Conservation (phyloP, 2,329 filamentous ascomycete species). For the Fusarium coffeatum region DNA sequence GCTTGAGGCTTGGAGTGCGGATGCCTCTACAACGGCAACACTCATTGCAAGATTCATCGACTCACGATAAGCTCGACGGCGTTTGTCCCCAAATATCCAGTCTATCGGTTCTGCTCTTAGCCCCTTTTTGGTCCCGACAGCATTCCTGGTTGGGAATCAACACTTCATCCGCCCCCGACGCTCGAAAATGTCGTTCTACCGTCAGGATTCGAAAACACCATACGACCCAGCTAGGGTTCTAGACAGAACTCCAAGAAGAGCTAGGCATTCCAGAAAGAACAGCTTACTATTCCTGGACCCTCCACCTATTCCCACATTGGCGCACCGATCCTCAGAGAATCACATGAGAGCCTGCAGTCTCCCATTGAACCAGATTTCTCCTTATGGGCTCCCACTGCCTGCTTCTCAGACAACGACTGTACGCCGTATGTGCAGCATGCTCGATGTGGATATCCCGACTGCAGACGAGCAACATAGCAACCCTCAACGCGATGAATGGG, state of each 20-base stretch:
- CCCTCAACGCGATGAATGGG: constrained; percentile 30
- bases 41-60: constrained; percentile 41
- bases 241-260: background rate
- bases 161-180: constrained; percentile 44
- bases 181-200: constrained; percentile 55
- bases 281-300: constrained; percentile 28
- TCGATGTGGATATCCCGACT: constrained; percentile 58
- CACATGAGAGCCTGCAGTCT: constrained; percentile 6
- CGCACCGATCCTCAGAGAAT: constrained; percentile 25
- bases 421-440: constrained; percentile 63
- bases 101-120: constrained; percentile 58
- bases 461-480: constrained; percentile 59
- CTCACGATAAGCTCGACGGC: constrained; percentile 49
- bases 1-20: constrained; percentile 2
- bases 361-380: constrained; percentile 22
- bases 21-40: constrained; percentile 16
- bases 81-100: constrained; percentile 56
- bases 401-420: constrained; percentile 32
- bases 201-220: constrained; percentile 56
- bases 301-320: constrained; percentile 26
- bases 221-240: background rate
- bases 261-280: background rate
- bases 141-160: constrained; percentile 43
- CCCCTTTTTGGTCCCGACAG: constrained; percentile 50
- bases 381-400: constrained; percentile 2